Percentiles rank a stretch among this genome's conserved stretches.
phyloP scores from a whole-genome alignment of 768 basidiomycete genomes.

The Suillus occidentalis region DNA sequence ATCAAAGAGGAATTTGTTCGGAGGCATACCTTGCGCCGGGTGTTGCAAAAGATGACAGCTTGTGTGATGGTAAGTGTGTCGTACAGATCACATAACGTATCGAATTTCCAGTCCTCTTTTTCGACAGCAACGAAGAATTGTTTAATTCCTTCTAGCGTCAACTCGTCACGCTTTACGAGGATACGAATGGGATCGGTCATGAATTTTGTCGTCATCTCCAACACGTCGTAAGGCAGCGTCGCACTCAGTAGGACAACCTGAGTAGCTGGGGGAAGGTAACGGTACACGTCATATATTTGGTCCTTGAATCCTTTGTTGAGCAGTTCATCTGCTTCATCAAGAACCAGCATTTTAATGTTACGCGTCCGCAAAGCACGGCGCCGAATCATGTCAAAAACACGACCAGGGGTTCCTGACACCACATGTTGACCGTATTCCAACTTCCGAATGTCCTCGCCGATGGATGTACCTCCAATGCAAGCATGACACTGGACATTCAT shows the following conservation, averaged over 20 bases:
- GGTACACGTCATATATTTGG: slow-evolving; percentile 98
- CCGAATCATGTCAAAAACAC: slow-evolving; percentile 99
- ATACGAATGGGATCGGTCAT: slow-evolving; percentile 99
- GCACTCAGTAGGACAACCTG: slow-evolving; percentile 97
- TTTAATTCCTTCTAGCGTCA: slow-evolving; percentile 95
- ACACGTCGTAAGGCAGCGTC: slow-evolving; percentile 92
- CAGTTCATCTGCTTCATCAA: slow-evolving; percentile 95
- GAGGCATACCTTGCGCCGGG: slow-evolving; percentile 80
- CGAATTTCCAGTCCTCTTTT: slow-evolving; percentile 99
- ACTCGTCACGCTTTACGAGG: slow-evolving; percentile 98
- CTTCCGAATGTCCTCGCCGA: slow-evolving; percentile 97
- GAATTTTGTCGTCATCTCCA: slow-evolving; percentile 99
- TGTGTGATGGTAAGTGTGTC: slow-evolving; percentile 99
- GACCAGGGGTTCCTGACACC: slow-evolving; percentile 95
- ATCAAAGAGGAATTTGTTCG: background rate
- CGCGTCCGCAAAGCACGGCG: slow-evolving; percentile 89
- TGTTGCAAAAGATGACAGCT: slow-evolving; percentile 99
- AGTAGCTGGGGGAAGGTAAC: slow-evolving; percentile 94
- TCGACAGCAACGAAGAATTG: slow-evolving; percentile 98
- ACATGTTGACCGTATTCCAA: slow-evolving; percentile 97
- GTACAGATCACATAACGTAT: slow-evolving; percentile 95
- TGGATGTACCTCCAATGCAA: slow-evolving; percentile 95
- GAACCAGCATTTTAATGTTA: slow-evolving; percentile 96
- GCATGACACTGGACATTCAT: slow-evolving; percentile 99
- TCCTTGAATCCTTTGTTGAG: slow-evolving; percentile 99